Conservation (phyloP, 768 basidiomycete species). For the Kwoniella bestiolae region DNA sequence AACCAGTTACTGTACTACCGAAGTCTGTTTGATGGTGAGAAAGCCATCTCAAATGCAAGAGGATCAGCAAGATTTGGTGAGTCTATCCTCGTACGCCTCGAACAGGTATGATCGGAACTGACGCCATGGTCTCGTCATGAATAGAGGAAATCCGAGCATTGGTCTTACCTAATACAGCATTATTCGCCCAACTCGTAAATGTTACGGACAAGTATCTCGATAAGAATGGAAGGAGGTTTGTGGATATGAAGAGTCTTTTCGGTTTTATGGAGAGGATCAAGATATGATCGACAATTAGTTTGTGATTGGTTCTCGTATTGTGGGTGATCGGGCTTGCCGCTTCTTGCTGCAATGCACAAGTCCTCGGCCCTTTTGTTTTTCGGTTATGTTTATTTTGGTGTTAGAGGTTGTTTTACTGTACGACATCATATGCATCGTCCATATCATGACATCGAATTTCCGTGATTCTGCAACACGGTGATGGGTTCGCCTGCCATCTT, state of each 20-base stretch:
- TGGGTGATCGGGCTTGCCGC: no score
- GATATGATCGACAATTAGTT: slow-evolving; percentile 29
- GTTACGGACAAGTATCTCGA: slow-evolving; percentile 81
- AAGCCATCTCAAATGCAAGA: slow-evolving; percentile 64
- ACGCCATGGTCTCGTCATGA: no score
- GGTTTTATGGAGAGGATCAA: slow-evolving; percentile 66
- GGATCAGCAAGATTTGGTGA: slow-evolving; percentile 59
- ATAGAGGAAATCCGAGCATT: slow-evolving; percentile 67
- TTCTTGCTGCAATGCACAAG: no score
- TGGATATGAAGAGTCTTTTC: slow-evolving; percentile 78
- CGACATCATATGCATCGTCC: no score
- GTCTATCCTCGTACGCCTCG: slow-evolving; percentile 30
- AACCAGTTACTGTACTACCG: slow-evolving; percentile 85
- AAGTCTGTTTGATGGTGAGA: slow-evolving; percentile 75
- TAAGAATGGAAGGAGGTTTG: slow-evolving; percentile 86
- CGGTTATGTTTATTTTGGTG: no score
- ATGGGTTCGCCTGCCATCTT: no score
- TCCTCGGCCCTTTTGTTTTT: no score
- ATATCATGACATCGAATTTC: no score
- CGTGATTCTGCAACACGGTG: no score
- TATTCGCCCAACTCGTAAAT: slow-evolving; percentile 64
- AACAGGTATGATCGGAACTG: no score
- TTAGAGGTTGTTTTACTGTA: no score
- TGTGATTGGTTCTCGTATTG: no score
- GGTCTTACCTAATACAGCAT: slow-evolving; percentile 61